Percentiles rank a stretch among this genome's conserved stretches.
Evolutionary conservation across 805 yeast genomes (phyloP).

Genomic region (Barnettozyma salicaria): DNA sequence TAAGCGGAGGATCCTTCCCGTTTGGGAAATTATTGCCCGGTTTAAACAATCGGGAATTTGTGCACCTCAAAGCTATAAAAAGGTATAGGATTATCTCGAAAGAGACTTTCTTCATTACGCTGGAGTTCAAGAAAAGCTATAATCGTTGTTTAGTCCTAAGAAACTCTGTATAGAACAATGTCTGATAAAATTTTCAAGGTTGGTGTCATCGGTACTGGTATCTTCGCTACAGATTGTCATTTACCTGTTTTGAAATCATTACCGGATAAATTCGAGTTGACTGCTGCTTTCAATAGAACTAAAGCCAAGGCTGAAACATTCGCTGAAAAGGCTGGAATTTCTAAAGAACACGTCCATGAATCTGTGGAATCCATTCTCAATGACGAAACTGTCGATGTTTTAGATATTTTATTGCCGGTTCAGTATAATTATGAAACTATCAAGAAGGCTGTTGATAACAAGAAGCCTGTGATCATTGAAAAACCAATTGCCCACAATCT

Average conservation of each 20-base stretch:
- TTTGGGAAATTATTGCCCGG: too few relatives aligned
- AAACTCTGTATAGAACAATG: slow-evolving; percentile 1
- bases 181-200: slow-evolving; percentile 12
- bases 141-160: neutral
- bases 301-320: slow-evolving; percentile 75
- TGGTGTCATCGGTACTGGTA: slow-evolving; percentile 68
- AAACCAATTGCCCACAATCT: slow-evolving; percentile 90
- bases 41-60: too few relatives aligned
- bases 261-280: slow-evolving; percentile 47
- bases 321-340: slow-evolving; percentile 56
- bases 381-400: slow-evolving; percentile 63
- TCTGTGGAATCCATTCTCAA: slow-evolving; percentile 38
- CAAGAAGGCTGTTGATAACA: slow-evolving; percentile 59
- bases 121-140: too few relatives aligned
- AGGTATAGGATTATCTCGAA: too few relatives aligned
- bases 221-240: slow-evolving; percentile 82
- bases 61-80: too few relatives aligned
- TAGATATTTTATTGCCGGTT: slow-evolving; percentile 88
- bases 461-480: slow-evolving; percentile 78
- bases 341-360: slow-evolving; percentile 31
- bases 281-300: slow-evolving; percentile 80
- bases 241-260: slow-evolving; percentile 61
- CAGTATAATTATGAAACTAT: slow-evolving; percentile 69
- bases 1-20: too few relatives aligned
- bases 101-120: too few relatives aligned